Percentiles rank a stretch among this genome's conserved stretches.
These are phyloP conservation scores for Tylopilus rubrobrunneus DNA, from an alignment of 768 basidiomycete genomes.

Conservation along the genomic window DNA sequence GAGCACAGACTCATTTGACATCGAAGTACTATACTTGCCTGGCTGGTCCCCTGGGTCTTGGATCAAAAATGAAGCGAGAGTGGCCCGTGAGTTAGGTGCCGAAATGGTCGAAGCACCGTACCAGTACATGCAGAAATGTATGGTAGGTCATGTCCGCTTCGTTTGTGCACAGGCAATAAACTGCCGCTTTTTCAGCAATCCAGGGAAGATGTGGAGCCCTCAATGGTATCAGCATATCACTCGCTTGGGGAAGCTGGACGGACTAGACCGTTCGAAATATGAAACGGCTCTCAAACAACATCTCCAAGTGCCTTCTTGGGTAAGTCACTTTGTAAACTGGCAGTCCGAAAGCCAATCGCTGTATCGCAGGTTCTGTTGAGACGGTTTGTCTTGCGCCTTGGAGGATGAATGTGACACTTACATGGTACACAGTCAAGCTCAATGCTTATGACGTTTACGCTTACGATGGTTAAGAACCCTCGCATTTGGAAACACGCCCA, in stretches of 20 bases:
- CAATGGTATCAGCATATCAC: constrained; percentile 14
- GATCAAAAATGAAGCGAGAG: constrained; percentile 12
- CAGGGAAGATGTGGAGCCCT: constrained; percentile 1
- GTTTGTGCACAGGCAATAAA: not conserved
- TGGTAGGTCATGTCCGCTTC: not conserved
- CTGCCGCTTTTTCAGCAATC: constrained; percentile 1
- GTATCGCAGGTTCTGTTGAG: constrained; percentile 7
- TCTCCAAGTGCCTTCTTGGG: constrained; percentile 15
- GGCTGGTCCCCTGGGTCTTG: constrained; percentile 22
- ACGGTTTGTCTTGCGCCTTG: constrained; percentile 5
- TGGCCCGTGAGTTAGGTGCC: constrained; percentile 3
- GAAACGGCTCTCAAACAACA: constrained; percentile 15
- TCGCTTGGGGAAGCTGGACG: constrained; percentile 9
- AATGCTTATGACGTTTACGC: constrained; percentile 1
- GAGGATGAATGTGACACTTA: not conserved
- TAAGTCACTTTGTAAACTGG: not conserved
- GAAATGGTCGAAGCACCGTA: constrained; percentile 16
- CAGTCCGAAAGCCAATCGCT: not conserved
- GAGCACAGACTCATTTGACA: not conserved
- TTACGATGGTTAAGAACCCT: constrained; percentile 15
- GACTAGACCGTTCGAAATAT: constrained; percentile 3
- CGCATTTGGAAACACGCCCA: constrained; percentile 7
- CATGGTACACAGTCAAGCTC: not conserved
- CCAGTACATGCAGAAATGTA: constrained; percentile 7
- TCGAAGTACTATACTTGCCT: constrained; percentile 24